Conservation (phyloP, 2,329 filamentous ascomycete genomes). For the Arthrobotrys iridis region DNA sequence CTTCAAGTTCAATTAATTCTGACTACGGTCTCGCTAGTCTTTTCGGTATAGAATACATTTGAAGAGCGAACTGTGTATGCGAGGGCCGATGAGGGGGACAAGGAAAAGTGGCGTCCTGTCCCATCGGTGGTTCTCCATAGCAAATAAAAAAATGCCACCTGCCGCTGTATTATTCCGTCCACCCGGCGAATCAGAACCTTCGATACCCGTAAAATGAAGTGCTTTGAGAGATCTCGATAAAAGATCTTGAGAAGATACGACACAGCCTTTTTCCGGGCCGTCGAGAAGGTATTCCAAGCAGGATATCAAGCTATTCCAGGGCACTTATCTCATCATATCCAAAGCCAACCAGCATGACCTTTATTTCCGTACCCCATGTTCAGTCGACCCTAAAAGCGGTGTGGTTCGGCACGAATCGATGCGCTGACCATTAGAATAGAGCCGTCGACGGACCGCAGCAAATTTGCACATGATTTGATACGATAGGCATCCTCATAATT, state of each 20-base stretch:
- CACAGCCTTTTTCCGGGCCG: slow-evolving; percentile 32
- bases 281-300: slow-evolving; percentile 15
- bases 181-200: slow-evolving; percentile 48
- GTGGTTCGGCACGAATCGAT: slow-evolving; percentile 54
- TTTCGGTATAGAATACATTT: slow-evolving; percentile 15
- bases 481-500: slow-evolving; percentile 47
- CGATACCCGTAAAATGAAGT: slow-evolving; percentile 16
- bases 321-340: slow-evolving; percentile 29
- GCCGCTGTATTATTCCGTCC: slow-evolving; percentile 53
- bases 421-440: slow-evolving; percentile 41
- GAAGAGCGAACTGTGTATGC: slow-evolving; percentile 19
- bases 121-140: slow-evolving; percentile 15
- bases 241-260: slow-evolving; percentile 18
- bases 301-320: slow-evolving; percentile 36
- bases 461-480: slow-evolving; percentile 53
- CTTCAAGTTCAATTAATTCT: slow-evolving; percentile 13
- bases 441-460: slow-evolving; percentile 52
- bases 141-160: slow-evolving; percentile 54
- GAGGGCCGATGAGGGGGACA: slow-evolving; percentile 16
- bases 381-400: slow-evolving; percentile 35
- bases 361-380: slow-evolving; percentile 46
- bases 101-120: slow-evolving; percentile 38
- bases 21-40: slow-evolving; percentile 1
- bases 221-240: slow-evolving; percentile 13
- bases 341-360: slow-evolving; percentile 41